Evolutionary conservation across 306 rosid species (phyloP).

Genomic region (Heteromeles arbutifolia): DNA sequence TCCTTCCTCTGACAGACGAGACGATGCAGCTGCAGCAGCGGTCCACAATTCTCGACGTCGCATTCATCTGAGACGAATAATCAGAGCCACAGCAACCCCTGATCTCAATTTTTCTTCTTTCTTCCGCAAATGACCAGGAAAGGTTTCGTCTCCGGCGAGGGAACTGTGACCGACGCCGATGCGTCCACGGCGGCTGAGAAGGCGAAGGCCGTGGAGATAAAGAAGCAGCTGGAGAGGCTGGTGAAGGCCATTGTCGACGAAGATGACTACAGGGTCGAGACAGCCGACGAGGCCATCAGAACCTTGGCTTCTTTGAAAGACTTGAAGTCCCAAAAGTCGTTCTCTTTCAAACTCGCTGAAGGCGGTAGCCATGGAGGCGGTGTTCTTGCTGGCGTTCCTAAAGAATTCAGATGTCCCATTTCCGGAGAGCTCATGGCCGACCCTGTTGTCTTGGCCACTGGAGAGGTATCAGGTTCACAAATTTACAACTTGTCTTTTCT

Average conservation of each 20-base stretch:
- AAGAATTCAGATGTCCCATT: conserved; percentile 66
- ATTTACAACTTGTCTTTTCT: background rate
- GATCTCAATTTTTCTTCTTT: background rate
- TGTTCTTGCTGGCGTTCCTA: conserved; percentile 22
- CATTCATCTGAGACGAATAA: background rate
- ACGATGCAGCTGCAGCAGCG: background rate
- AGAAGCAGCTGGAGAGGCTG: conserved; percentile 36
- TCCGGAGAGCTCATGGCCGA: conserved; percentile 66
- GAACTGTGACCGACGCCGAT: background rate
- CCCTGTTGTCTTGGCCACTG: conserved; percentile 71
- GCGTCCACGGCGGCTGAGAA: background rate
- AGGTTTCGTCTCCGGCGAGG: conserved; percentile 6
- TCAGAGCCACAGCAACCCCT: background rate
- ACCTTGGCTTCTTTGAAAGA: conserved; percentile 41
- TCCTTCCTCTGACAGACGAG: background rate
- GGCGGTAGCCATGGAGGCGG: conserved; percentile 1
- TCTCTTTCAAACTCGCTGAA: conserved; percentile 7
- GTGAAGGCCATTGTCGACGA: conserved; percentile 40
- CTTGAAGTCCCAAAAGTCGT: conserved; percentile 14
- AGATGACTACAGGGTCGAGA: conserved; percentile 27
- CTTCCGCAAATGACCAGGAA: conserved; percentile 30
- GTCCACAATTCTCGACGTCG: background rate
- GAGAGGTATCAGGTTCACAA: conserved; percentile 40
- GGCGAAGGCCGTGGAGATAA: conserved; percentile 33
- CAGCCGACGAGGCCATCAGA: conserved; percentile 45